Evolutionary conservation across 192 early-diverging fungal genomes (phyloP), one percentile per base, ranked within the genome.

Genomic region (Coemansia sp.): DNA sequence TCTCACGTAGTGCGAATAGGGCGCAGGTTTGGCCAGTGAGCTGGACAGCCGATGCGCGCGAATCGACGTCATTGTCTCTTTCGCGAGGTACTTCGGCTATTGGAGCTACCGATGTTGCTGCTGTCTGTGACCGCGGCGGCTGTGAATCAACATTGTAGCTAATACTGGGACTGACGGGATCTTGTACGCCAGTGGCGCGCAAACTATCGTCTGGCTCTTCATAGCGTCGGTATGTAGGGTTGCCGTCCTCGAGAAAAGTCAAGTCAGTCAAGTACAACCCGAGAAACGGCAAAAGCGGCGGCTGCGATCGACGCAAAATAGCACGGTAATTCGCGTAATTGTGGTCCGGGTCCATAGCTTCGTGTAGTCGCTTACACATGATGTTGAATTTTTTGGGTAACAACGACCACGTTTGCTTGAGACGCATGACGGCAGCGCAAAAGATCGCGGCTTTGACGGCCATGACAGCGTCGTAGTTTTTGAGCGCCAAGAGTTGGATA

Each of bases 201-300:
- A 58, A n/a, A 8, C 55, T 50, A 37, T 70, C 68, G 27, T 70
- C 48, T 1, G 73, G 70, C 44, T 70, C 25, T 37, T 66, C 79
- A 38, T 76, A 79, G 0, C 72, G 70, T 23, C 88, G 75, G 66
- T 79, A 88, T 0, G 89, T 88, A 0, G 86, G 85, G 66, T 95
- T 94, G 1, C 94, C 93, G 63, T 94, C 93, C 60, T 94, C 89
- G 23, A 91, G 79, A 74, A 96, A 96, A 0, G 92, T 91, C 69
- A 96, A 75, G 62, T 96, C 94, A 9, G 88, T 91, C 17, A 96
- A 75, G 34, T 89, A 93, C 21, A 93, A 75, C 5, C 93, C 93
- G 15, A 95, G 81, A 60, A 92, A 95, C 0, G 93, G 93, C 3
- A 95, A 70, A 7, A 91, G 84, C 9, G 93, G 92, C 1, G 87